Evolutionary conservation across 169 alveolate species (phyloP).

Genomic region (Amoebophrya sp.): DNA sequence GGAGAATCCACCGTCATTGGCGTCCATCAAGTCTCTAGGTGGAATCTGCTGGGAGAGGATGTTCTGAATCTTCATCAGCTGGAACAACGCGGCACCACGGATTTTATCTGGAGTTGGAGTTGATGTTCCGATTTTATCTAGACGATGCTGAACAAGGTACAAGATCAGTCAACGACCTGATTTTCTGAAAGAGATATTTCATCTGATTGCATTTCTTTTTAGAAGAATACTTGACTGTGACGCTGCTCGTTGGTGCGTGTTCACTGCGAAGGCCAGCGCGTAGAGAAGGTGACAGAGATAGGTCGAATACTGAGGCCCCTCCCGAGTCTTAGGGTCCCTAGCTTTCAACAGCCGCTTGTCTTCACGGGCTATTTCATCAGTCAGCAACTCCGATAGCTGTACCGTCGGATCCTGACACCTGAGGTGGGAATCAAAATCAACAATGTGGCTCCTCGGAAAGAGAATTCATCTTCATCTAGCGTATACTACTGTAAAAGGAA

Average conservation of each 20-base stretch:
- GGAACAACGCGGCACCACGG: background rate
- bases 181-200: background rate
- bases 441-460: background rate
- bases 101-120: conserved; percentile 13
- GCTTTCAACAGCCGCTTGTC: background rate
- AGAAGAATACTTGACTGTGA: background rate
- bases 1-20: background rate
- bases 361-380: background rate
- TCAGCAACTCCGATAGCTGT: background rate
- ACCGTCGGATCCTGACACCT: conserved; percentile 9
- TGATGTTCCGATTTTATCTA: no score
- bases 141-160: no score
- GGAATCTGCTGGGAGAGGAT: background rate
- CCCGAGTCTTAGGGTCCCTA: background rate
- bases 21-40: background rate
- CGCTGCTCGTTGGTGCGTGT: background rate
- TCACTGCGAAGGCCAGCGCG: background rate
- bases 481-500: no score
- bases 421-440: background rate
- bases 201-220: background rate
- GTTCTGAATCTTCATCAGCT: conserved; percentile 16
- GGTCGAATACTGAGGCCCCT: background rate
- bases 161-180: no score
- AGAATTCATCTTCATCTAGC: background rate
- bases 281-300: background rate